A percentile compares a stretch with the other conserved stretches of the same genome.
These are phyloP conservation scores for Epichloe scottii DNA, from an alignment of 2,329 filamentous ascomycete species.

Conservation along the genomic window DNA sequence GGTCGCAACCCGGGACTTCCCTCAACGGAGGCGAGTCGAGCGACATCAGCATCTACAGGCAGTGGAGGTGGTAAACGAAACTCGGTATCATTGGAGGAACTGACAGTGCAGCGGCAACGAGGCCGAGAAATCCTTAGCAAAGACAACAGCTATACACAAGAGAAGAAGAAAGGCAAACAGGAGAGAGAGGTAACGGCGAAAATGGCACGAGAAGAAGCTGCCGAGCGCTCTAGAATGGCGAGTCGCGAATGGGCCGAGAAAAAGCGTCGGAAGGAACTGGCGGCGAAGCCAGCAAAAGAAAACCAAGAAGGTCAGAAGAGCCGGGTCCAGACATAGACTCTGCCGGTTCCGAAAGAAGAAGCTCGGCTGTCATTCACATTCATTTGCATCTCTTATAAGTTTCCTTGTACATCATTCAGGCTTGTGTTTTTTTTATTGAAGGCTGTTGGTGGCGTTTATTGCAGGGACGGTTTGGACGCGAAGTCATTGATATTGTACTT, in stretches of 20 bases:
- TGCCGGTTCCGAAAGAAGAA: background rate
- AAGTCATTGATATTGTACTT: background rate
- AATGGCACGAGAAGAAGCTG: slow-evolving; percentile 44
- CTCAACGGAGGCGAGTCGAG: slow-evolving; percentile 21
- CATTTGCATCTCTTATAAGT: background rate
- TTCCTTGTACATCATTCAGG: background rate
- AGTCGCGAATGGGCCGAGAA: slow-evolving; percentile 52
- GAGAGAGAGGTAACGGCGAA: slow-evolving; percentile 43
- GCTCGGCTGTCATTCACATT: background rate
- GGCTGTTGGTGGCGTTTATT: too few species aligned
- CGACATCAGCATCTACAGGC: slow-evolving; percentile 33
- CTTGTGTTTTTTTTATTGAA: too few species aligned
- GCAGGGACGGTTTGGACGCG: too few species aligned
- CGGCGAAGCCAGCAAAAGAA: slow-evolving; percentile 9
- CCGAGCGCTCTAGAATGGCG: slow-evolving; percentile 45
- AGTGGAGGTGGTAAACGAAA: slow-evolving; percentile 33
- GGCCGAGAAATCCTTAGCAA: slow-evolving; percentile 41
- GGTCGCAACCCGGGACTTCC: slow-evolving; percentile 16
- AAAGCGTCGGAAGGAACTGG: slow-evolving; percentile 30
- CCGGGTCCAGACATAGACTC: background rate
- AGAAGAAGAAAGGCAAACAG: slow-evolving; percentile 38
- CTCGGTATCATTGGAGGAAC: slow-evolving; percentile 37
- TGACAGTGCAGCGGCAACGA: slow-evolving; percentile 36
- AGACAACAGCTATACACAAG: slow-evolving; percentile 34
- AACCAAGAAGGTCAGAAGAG: background rate